A percentile compares a stretch with the other conserved stretches of the same genome.
Evolutionary conservation across 208 protist species (phyloP).

Genomic region (Phytomonas sp.): DNA sequence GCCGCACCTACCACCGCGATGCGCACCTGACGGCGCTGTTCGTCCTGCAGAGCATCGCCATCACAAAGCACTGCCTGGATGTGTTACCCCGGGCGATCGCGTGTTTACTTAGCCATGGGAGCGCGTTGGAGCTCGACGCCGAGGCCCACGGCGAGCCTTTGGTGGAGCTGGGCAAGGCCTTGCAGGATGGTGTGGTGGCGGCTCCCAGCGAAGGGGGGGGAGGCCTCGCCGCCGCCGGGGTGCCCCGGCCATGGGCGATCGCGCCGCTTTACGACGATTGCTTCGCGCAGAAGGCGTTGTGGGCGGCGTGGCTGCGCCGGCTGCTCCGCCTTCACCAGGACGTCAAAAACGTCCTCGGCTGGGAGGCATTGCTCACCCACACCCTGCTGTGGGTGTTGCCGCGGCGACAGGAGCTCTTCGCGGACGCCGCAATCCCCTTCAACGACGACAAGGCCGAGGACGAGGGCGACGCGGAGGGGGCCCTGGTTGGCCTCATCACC

Average conservation of each 20-base stretch:
- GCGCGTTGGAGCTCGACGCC: no score
- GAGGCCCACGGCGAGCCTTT: background rate
- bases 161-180: background rate
- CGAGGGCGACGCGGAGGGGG: background rate
- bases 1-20: constrained; percentile 14
- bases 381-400: constrained; percentile 34
- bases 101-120: no score
- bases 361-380: constrained; percentile 38
- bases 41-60: constrained; percentile 31
- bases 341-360: constrained; percentile 32
- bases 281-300: constrained; percentile 19
- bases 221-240: constrained; percentile 13
- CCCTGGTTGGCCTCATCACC: background rate
- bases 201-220: no score
- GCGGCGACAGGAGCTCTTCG: constrained; percentile 19
- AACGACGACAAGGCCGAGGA: background rate
- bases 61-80: constrained; percentile 49
- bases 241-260: constrained; percentile 31
- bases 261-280: constrained; percentile 35
- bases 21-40: constrained; percentile 31
- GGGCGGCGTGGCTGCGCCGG: constrained; percentile 36
- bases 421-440: background rate
- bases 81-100: constrained; percentile 13
- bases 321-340: constrained; percentile 24
- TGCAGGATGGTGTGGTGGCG: no score